These are phyloP conservation scores for Tolypocladium amazonense DNA, from an alignment of 2,329 filamentous ascomycete genomes.

Conservation along the genomic window DNA sequence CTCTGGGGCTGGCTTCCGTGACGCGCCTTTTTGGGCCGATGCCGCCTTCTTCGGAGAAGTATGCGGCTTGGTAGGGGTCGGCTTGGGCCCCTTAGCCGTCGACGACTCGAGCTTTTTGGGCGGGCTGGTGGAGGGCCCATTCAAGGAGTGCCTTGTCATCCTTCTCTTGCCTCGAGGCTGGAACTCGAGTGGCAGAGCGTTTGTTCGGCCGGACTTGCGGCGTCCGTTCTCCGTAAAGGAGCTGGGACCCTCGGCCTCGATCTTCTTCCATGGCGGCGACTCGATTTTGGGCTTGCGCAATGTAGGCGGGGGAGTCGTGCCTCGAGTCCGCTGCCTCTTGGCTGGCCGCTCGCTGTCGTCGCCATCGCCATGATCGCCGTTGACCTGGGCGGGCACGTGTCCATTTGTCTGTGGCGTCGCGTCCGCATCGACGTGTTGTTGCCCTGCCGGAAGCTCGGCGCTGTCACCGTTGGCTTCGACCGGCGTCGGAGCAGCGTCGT, in stretches of 20 bases:
- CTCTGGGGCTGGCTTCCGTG: slow-evolving; percentile 17
- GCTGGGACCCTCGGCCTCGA: slow-evolving; percentile 76
- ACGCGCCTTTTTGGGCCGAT: slow-evolving; percentile 17
- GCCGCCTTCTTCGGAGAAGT: slow-evolving; percentile 13
- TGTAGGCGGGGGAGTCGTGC: slow-evolving; percentile 29
- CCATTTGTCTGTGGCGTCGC: slow-evolving; percentile 16
- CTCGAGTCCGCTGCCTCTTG: slow-evolving; percentile 55
- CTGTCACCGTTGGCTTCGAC: slow-evolving; percentile 5
- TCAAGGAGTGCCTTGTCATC: slow-evolving; percentile 33
- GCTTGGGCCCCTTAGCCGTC: slow-evolving; percentile 17
- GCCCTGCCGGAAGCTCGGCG: slow-evolving; percentile 7
- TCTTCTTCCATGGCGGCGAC: slow-evolving; percentile 91
- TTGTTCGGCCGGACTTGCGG: slow-evolving; percentile 56
- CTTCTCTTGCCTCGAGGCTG: slow-evolving; percentile 39
- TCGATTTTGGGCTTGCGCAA: slow-evolving; percentile 37
- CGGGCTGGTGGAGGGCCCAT: slow-evolving; percentile 20
- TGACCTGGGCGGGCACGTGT: slow-evolving; percentile 35
- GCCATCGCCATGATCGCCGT: slow-evolving; percentile 36
- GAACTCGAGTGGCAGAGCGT: slow-evolving; percentile 42
- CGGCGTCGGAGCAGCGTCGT: slow-evolving; percentile 11
- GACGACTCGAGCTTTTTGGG: slow-evolving; percentile 14
- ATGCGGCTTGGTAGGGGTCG: slow-evolving; percentile 14
- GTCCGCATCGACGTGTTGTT: slow-evolving; percentile 8
- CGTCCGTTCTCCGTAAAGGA: slow-evolving; percentile 67
- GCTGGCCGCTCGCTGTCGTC: slow-evolving; percentile 40